Base-by-base conservation (phyloP, 108 stramenopile species). In the Stephanodiscus triporus region DNA sequence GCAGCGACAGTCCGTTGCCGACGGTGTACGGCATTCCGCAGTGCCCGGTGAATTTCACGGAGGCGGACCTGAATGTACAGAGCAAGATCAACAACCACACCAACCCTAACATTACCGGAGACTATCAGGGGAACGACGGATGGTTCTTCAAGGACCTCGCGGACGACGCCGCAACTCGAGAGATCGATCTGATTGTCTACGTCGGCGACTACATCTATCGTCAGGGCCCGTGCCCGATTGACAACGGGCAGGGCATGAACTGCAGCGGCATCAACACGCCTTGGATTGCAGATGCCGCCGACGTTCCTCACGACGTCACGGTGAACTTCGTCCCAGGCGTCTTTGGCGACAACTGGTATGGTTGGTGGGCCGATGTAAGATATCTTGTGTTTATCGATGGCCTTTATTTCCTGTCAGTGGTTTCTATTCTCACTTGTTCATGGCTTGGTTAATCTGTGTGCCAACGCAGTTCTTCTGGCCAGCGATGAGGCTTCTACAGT, bases 291-390 rank as follows among this genome's bases (percentile, higher is more conserved):
- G 0, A 9, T 0, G 45, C 45, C 9, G 32, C 9, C 22, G 71
- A 62, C 3, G 62, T 72, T 0, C 32, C 29, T 0, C 40, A 5
- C 2, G 73, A 37, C 16, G 47, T 37, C 0, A 20, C 65, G 5
- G 65, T 74, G 73, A 74, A 74, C 38, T 74, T 66, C 48, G 60
- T 74, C n/a, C 73, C 73, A 0, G 73, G 73, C 17, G 34, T 45
- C 14, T 74, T 58, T 27, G 73, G 73, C 22, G 73, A 74, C 63
- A 74, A 65, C 47, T 74, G 63, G 63, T 74, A 54, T 40, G 65
- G 65, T 14, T 74, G 73, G 73, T 74, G 73, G 73, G 51, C 45
- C 30, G 73, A 74, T 30, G 32, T 34, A 34, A 34, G 32, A 4
- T 34, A 2, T 34, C 4, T 34, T 34, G n/a, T 5, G 32, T 4